Base-by-base conservation (phyloP, 495 filamentous ascomycete genomes). In the Cudoniella acicularis region DNA sequence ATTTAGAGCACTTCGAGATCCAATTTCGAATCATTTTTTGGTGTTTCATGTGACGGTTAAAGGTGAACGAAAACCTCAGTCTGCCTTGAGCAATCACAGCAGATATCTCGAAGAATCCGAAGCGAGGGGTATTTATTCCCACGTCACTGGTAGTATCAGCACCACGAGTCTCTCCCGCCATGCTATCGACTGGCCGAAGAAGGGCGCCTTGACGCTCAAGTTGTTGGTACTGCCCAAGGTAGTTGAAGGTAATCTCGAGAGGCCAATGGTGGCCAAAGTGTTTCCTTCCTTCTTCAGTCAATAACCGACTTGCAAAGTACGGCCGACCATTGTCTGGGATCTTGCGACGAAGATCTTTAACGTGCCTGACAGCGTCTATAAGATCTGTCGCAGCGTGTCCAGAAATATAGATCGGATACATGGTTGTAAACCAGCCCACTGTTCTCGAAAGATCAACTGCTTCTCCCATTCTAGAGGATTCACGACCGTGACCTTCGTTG, bases 221-320 rank as follows among this genome's bases (percentile, higher is more conserved):
- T 56, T 85, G 81, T 51, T 86, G 84, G 59, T 84, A 74, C 17
- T 83, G 77, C 0, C 85, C 87, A 11, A 85, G 76, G 60, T 90
- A 89, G 62, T 86, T 88, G 69, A 90, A 88, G 1, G 81, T 80
- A 40, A 90, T 80, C 69, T 90, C 88, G 59, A 89, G 80, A 4
- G 86, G 87, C 68, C 75, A 82, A 2, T 79, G 80, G 16, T 75
- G 67, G 21, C 65, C 57, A 42, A 76, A 77, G 25, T 62, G 61
- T 40, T 78, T 72, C 2, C 72, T 62, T 13, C 70, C 72, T 25
- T 76, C 77, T 2, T 72, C 64, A 1, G 75, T 72, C 30, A 83
- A 71, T 23, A 83, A 73, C 9, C 80, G 76, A 23, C 21, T 25
- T 24, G 79, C 73, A 27, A 80, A 79, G 67, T 75, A 77, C n/a